Evolutionary conservation across 2,329 filamentous ascomycete genomes (phyloP).

Genomic region (Calonectria crousiana): DNA sequence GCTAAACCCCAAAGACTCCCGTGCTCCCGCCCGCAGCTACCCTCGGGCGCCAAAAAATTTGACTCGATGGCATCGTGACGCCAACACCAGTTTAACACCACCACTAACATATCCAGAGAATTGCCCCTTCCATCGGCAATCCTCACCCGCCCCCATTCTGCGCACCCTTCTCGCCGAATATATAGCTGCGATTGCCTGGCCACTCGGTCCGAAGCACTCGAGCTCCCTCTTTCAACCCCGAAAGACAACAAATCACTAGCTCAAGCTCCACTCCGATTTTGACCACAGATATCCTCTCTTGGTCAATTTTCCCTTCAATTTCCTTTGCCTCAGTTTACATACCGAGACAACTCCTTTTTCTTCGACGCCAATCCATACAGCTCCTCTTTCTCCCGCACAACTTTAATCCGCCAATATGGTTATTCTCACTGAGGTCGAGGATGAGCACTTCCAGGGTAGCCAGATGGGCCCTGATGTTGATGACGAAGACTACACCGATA

Average conservation of each 20-base stretch:
- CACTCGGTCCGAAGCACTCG: not conserved
- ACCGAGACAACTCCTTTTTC: not conserved
- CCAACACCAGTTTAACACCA: constrained; percentile 37
- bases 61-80: constrained; percentile 43
- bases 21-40: constrained; percentile 11
- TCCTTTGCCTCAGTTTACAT: not conserved
- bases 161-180: not conserved
- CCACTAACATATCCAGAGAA: constrained; percentile 33
- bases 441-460: constrained; percentile 88
- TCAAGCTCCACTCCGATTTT: not conserved
- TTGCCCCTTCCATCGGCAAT: constrained; percentile 28
- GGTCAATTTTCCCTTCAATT: not conserved
- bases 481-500: constrained; percentile 94
- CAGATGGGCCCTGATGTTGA: constrained; percentile 81
- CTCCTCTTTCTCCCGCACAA: constrained; percentile 9
- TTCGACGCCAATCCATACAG: constrained; percentile 20
- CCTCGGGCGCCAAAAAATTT: constrained; percentile 43
- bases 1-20: constrained; percentile 35
- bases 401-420: constrained; percentile 76
- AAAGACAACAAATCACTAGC: constrained; percentile 19
- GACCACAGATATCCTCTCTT: not conserved
- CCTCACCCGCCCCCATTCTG: not conserved
- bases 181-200: not conserved
- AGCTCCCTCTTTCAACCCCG: not conserved
- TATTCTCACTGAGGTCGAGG: constrained; percentile 95